A percentile compares a stretch with the other conserved stretches of the same genome.
Evolutionary conservation across 768 basidiomycete species (phyloP).

Genomic region (Boletus coccyginus): DNA sequence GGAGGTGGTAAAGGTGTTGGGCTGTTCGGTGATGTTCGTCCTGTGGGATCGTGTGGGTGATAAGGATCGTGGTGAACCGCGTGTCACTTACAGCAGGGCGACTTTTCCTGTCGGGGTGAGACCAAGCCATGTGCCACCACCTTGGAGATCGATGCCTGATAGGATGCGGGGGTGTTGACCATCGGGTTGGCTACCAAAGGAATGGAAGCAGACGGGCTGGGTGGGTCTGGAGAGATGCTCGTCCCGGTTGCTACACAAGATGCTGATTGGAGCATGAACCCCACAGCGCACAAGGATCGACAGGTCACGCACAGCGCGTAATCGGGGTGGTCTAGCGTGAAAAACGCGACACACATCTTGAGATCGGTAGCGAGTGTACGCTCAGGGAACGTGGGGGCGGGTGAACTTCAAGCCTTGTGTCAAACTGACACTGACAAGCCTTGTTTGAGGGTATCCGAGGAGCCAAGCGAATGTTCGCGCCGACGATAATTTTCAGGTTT

Average conservation of each 20-base stretch:
- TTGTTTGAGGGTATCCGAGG: conserved; percentile 6
- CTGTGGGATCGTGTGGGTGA: conserved; percentile 36
- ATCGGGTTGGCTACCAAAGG: conserved; percentile 42
- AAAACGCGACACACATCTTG: conserved; percentile 76
- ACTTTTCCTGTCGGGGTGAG: conserved; percentile 61
- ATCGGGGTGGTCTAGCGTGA: conserved; percentile 71
- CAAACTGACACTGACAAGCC: not conserved
- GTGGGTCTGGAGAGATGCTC: conserved; percentile 71
- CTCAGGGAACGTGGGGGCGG: not conserved
- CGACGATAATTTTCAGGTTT: not conserved
- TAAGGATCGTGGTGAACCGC: too few species aligned
- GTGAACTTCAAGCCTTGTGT: not conserved
- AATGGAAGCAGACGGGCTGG: conserved; percentile 61
- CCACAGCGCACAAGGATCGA: not conserved
- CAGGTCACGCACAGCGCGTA: conserved; percentile 63
- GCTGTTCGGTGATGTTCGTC: conserved; percentile 83
- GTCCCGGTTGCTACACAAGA: conserved; percentile 76
- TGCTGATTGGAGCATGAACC: conserved; percentile 38
- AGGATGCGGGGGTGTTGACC: conserved; percentile 41
- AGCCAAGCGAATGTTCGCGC: not conserved
- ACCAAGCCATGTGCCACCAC: conserved; percentile 85
- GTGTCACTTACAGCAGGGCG: conserved; percentile 61
- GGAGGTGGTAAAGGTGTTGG: conserved; percentile 48
- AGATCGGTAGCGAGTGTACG: not conserved
- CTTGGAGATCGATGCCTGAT: conserved; percentile 70